Base-by-base conservation (phyloP, 306 rosid species). In the Psophocarpus tetragonolobus region DNA sequence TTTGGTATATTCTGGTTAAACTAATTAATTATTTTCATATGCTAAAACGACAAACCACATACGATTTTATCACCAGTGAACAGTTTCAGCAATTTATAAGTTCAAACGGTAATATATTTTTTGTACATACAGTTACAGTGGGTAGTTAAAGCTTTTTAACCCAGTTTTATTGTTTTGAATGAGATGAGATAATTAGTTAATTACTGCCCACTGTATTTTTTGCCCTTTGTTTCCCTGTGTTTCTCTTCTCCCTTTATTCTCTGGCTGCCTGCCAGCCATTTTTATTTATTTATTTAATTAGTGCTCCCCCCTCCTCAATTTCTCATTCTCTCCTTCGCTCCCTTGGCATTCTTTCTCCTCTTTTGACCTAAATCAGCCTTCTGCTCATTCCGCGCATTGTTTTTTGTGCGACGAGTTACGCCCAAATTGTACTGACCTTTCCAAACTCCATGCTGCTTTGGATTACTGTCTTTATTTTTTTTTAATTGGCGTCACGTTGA, bases 301-400 rank as follows among this genome's bases (percentile, higher is more conserved):
- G 38, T 75, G 61, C 39, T 48, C 21, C 48, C 27, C 39, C 48
- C 27, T 63, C 71, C n/a, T 74, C 73, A 32, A 42, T 63, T 63
- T 50, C 8, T 48, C 83, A 83, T 87, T 85, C 83, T 86, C 80
- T 8, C 77, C 3, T 45, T 75, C 51, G 5, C 20, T 13, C 54
- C 5, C 72, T 39, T n/a, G n/a, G 72, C 54, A 66, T 66, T 14
- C 41, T 70, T 29, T 58, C 21, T 11, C 24, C 35, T 13, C 36
- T 65, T 71, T 81, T 80, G 80, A 84, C 87, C 85, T 80, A 65
- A 76, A 44, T 75, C 74, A 68, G n/a, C 35, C n/a, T 51, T 76
- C 51, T 24, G 45, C 61, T 33, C 50, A 66, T 77, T 77, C 48
- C 66, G 70, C 45, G 54, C 67, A 11, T 24, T 41, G 53, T 51